Conservation (phyloP, 805 yeast genomes). For the Crinitomyces ghanaensis region DNA sequence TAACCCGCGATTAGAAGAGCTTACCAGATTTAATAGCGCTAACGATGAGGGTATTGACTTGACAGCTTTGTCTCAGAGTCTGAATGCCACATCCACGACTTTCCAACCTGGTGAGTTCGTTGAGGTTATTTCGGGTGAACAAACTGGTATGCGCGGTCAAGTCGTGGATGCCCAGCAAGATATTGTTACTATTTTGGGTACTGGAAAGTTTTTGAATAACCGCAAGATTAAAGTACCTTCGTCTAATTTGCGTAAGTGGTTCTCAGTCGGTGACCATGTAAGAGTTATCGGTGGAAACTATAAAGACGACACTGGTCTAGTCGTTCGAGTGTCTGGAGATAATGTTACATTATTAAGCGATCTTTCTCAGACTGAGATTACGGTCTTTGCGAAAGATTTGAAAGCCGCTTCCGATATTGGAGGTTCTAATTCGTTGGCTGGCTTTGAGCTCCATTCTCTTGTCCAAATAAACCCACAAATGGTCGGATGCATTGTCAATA, state of each 20-base stretch:
- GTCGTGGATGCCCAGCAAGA: conserved; percentile 62
- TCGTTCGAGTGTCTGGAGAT: conserved; percentile 68
- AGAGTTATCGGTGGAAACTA: conserved; percentile 86
- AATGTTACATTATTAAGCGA: conserved; percentile 85
- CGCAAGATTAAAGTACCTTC: conserved; percentile 70
- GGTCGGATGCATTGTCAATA: conserved; percentile 82
- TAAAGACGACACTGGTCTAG: conserved; percentile 89
- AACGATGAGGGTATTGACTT: conserved; percentile 83
- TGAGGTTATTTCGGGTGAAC: conserved; percentile 87
- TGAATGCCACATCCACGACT: conserved; percentile 48
- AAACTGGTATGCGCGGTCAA: conserved; percentile 74
- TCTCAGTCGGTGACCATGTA: conserved; percentile 88
- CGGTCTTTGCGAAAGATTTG: conserved; percentile 85
- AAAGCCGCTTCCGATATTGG: conserved; percentile 87
- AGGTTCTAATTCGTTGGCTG: conserved; percentile 56
- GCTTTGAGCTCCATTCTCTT: conserved; percentile 78
- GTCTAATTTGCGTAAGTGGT: conserved; percentile 70
- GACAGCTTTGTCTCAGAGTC: conserved; percentile 73
- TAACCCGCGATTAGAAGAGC: conserved; percentile 78
- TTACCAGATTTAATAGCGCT: conserved; percentile 64
- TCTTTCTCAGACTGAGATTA: conserved; percentile 75
- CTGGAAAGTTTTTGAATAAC: conserved; percentile 39
- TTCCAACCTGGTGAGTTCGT: conserved; percentile 94
- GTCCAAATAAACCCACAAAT: conserved; percentile 77
- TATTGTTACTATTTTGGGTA: conserved; percentile 39